Evolutionary conservation across 306 rosid genomes (phyloP), one percentile per base, ranked within the genome.

Genomic region (Lagenaria siceraria): DNA sequence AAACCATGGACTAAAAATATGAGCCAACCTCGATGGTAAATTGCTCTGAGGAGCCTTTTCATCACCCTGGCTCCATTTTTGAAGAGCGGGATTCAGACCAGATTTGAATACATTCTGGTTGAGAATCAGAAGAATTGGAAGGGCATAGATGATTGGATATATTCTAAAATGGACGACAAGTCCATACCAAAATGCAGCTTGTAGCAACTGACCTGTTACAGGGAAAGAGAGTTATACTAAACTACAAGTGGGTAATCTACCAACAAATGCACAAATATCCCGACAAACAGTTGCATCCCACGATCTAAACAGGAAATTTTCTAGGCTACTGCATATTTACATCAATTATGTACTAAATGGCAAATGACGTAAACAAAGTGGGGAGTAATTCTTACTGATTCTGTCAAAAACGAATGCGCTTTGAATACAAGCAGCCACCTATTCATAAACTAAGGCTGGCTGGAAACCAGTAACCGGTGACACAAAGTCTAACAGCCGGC

Each of bases 131-230:
- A 90, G 82, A 78, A 95, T 86, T 43, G 97, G 92, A 73, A 92
- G 88, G 71, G 90, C 84, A 77, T 95, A 89, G 63, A 95, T 92
- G 68, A 90, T 87, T 72, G 98, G 98, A 80, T 92, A 95, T 76
- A 95, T 86, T 84, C 97, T 85, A 78, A 95, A 92, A 87, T 92
- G 98, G 82, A 95, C 98, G 74, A 88, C 82, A 80, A 95, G 93
- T 78, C 99, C 97, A 70, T 88, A 95, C 97, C 99, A 95, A 81
- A 92, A 81, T 81, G 99, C 99, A 78, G 99, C 89, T 84, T 95
- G 99, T 42, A 87, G 74, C 89, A 89, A 83, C 51, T 83, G 73
- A 69, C 97, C 99, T 95, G 97, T 80, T 76, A 53, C 42, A 5
- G 43, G 75, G 19, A 77, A 76, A 69, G 58, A 53, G 62, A 51